These are phyloP conservation scores for Ambrosiella beaveri DNA, from an alignment of 2,329 filamentous ascomycete species.

Conservation along the genomic window DNA sequence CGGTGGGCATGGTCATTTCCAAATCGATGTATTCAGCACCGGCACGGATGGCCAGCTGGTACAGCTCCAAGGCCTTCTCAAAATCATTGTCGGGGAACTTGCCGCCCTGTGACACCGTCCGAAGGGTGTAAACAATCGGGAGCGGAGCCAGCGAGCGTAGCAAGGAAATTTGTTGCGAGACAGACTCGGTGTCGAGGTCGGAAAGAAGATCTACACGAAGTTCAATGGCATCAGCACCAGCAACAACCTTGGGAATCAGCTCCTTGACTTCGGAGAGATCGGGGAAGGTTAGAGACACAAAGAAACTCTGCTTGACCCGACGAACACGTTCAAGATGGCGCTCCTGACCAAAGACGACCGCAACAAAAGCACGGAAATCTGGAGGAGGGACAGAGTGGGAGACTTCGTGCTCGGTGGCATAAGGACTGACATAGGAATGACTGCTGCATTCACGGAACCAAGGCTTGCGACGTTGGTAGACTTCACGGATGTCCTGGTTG, in stretches of 20 bases:
- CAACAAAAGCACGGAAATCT: slow-evolving; percentile 18
- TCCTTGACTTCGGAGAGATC: slow-evolving; percentile 47
- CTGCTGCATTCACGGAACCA: slow-evolving; percentile 93
- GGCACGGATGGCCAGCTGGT: slow-evolving; percentile 60
- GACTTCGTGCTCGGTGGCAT: slow-evolving; percentile 4
- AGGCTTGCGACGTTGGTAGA: slow-evolving; percentile 74
- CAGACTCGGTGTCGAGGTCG: slow-evolving; percentile 57
- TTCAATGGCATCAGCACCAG: slow-evolving; percentile 86
- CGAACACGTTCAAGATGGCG: slow-evolving; percentile 29
- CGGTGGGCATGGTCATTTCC: slow-evolving; percentile 69
- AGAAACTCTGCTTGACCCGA: slow-evolving; percentile 61
- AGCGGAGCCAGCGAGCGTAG: slow-evolving; percentile 54
- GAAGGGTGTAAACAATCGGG: slow-evolving; percentile 82
- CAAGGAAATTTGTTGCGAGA: slow-evolving; percentile 65
- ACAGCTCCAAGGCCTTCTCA: slow-evolving; percentile 56
- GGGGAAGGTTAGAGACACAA: slow-evolving; percentile 77
- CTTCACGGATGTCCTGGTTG: slow-evolving; percentile 75
- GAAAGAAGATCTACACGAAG: slow-evolving; percentile 79
- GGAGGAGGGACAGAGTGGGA: slow-evolving; percentile 11
- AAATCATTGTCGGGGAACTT: slow-evolving; percentile 64
- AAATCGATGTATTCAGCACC: slow-evolving; percentile 87
- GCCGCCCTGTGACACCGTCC: slow-evolving; percentile 73
- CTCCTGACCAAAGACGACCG: slow-evolving; percentile 16
- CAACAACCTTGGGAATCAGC: slow-evolving; percentile 52
- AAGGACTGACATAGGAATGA: slow-evolving; percentile 74